These are phyloP conservation scores for Jacaranda mimosifolia DNA, from an alignment of 257 asterid species.

Conservation along the genomic window DNA sequence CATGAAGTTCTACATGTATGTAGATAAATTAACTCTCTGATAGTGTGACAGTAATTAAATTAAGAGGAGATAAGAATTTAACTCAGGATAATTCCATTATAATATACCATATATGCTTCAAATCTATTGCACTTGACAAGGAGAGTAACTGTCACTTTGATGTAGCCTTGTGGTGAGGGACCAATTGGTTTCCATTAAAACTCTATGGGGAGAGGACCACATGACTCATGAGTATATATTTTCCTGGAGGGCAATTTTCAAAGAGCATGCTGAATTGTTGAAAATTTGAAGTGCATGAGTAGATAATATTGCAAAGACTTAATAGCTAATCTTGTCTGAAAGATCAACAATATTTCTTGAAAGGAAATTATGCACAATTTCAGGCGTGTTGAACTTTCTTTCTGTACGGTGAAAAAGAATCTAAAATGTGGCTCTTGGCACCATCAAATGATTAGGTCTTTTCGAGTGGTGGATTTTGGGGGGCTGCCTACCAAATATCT, in stretches of 20 bases:
- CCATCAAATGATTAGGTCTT: constrained; percentile 22
- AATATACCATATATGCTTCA: not conserved
- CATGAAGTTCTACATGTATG: too few relatives aligned
- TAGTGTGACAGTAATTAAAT: too few relatives aligned
- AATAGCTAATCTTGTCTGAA: constrained; percentile 33
- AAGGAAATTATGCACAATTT: not conserved
- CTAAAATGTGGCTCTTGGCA: constrained; percentile 30
- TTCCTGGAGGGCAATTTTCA: not conserved
- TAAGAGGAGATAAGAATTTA: too few relatives aligned
- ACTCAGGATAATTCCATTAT: too few relatives aligned
- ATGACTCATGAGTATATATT: not conserved
- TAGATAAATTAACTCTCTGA: too few relatives aligned
- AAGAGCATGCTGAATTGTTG: not conserved
- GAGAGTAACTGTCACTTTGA: constrained; percentile 40
- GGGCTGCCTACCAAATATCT: too few relatives aligned
- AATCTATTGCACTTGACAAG: constrained; percentile 27
- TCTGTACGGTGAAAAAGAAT: not conserved
- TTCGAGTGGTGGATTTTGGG: too few relatives aligned
- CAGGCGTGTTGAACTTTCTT: constrained; percentile 31
- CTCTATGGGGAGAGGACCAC: constrained; percentile 40
- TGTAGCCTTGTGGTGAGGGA: constrained; percentile 37
- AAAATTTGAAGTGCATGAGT: not conserved
- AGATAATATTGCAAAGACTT: not conserved
- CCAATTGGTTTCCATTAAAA: constrained; percentile 35
- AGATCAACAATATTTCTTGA: constrained; percentile 11